These are phyloP conservation scores for Westerdykella sp. DNA, from an alignment of 2,329 filamentous ascomycete species.

Conservation along the genomic window DNA sequence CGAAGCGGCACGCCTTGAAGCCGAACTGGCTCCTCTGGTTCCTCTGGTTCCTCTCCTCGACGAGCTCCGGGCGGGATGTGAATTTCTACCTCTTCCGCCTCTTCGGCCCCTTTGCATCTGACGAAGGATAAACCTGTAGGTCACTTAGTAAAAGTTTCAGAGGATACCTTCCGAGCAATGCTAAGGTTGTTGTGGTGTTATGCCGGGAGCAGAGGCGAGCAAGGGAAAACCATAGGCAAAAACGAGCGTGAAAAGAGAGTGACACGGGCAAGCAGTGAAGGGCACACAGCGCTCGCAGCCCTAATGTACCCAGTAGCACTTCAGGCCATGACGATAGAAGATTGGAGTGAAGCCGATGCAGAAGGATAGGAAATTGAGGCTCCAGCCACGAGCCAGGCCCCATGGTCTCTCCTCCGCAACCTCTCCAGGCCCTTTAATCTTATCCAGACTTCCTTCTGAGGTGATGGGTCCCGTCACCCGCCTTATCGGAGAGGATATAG, in stretches of 20 bases:
- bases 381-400: constrained; percentile 31
- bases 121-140: constrained; percentile 25
- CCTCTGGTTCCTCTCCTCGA: constrained; percentile 23
- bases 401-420: constrained; percentile 18
- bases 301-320: constrained; percentile 10
- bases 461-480: constrained; percentile 6
- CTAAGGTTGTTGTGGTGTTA: constrained; percentile 16
- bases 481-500: constrained; percentile 17
- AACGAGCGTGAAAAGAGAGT: constrained; percentile 9
- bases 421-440: constrained; percentile 30
- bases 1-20: constrained; percentile 15
- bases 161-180: constrained; percentile 11
- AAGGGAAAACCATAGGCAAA: constrained; percentile 11
- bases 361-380: constrained; percentile 29
- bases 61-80: constrained; percentile 20
- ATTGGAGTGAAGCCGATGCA: constrained; percentile 10
- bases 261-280: constrained; percentile 1
- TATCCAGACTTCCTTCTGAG: constrained; percentile 12
- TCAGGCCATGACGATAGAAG: constrained; percentile 9
- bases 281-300: constrained; percentile 1
- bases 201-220: constrained; percentile 12
- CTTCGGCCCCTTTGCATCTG: constrained; percentile 34
- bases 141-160: constrained; percentile 24
- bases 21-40: constrained; percentile 18
- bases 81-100: constrained; percentile 33